phyloP scores from a whole-genome alignment of 495 filamentous ascomycete species.

The Podospora bellae-mahoneyi region DNA sequence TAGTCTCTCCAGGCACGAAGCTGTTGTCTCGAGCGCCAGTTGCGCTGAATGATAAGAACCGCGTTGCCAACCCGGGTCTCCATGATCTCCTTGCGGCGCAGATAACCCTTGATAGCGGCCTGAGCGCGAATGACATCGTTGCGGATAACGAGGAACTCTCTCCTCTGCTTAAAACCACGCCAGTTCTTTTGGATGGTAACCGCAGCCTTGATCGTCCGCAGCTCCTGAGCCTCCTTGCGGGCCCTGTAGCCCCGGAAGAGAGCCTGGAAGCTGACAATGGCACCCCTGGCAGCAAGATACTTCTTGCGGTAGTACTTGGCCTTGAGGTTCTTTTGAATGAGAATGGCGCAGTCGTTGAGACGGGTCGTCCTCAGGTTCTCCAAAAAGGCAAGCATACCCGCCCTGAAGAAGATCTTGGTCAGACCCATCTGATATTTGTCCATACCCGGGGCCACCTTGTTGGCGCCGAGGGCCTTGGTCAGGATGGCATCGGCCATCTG shows the following conservation, averaged over 20 bases:
- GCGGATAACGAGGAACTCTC: conserved; percentile 69
- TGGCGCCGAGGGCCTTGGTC: conserved; percentile 76
- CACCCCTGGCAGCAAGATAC: conserved; percentile 80
- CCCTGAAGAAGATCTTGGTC: conserved; percentile 98
- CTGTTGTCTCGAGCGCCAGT: conserved; percentile 77
- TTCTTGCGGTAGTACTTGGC: conserved; percentile 92
- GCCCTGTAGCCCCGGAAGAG: conserved; percentile 69
- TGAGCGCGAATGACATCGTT: conserved; percentile 81
- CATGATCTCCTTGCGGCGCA: conserved; percentile 83
- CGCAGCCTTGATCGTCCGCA: conserved; percentile 78
- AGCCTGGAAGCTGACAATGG: conserved; percentile 78
- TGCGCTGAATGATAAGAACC: conserved; percentile 82
- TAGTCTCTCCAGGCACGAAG: conserved; percentile 83
- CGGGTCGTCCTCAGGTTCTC: conserved; percentile 88
- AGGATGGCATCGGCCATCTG: conserved; percentile 92
- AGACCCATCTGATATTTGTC: conserved; percentile 96
- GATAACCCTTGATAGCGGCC: conserved; percentile 84
- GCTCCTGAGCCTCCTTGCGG: conserved; percentile 71
- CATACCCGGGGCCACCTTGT: conserved; percentile 65
- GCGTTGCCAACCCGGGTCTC: conserved; percentile 92
- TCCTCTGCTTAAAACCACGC: conserved; percentile 84
- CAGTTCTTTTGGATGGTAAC: conserved; percentile 94
- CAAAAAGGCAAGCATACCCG: conserved; percentile 96
- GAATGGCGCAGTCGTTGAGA: conserved; percentile 89
- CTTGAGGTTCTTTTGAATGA: conserved; percentile 98